Percentiles rank a stretch among this genome's conserved stretches.
These are phyloP conservation scores for Gypsophila paniculata DNA, from an alignment of 179 eudicot species.

Conservation along the genomic window DNA sequence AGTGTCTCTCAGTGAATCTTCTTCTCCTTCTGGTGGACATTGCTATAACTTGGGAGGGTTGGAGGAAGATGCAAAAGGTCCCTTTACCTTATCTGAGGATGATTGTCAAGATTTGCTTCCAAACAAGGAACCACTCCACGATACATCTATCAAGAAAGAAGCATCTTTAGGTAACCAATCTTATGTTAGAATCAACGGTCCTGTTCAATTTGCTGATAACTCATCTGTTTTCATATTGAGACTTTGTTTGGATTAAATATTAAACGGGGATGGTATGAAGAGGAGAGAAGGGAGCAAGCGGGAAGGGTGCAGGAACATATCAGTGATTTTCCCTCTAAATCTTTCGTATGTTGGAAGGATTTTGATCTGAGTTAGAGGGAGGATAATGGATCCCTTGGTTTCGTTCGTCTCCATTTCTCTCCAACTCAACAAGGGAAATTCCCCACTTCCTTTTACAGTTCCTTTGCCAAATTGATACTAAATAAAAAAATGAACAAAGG, in stretches of 20 bases:
- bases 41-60: constrained; percentile 20
- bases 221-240: background rate
- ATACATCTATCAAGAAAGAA: constrained; percentile 28
- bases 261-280: too few relatives aligned
- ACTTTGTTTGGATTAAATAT: too few relatives aligned
- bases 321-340: too few relatives aligned
- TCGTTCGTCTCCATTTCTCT: background rate
- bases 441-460: background rate
- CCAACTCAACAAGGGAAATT: background rate
- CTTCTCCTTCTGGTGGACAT: constrained; percentile 27
- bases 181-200: background rate
- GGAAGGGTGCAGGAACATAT: too few relatives aligned
- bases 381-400: too few relatives aligned
- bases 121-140: constrained; percentile 23
- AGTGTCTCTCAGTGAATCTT: constrained; percentile 33
- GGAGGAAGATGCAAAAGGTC: constrained; percentile 30
- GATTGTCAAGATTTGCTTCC: constrained; percentile 24
- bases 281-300: too few relatives aligned
- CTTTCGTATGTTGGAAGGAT: background rate
- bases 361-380: too few relatives aligned
- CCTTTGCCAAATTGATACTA: background rate
- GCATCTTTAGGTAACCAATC: constrained; percentile 29
- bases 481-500: background rate
- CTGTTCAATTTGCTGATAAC: background rate
- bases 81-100: constrained; percentile 25